Evolutionary conservation across 106 monocot genomes (phyloP), one percentile per base, ranked within the genome.

Genomic region (Acorus calamus): DNA sequence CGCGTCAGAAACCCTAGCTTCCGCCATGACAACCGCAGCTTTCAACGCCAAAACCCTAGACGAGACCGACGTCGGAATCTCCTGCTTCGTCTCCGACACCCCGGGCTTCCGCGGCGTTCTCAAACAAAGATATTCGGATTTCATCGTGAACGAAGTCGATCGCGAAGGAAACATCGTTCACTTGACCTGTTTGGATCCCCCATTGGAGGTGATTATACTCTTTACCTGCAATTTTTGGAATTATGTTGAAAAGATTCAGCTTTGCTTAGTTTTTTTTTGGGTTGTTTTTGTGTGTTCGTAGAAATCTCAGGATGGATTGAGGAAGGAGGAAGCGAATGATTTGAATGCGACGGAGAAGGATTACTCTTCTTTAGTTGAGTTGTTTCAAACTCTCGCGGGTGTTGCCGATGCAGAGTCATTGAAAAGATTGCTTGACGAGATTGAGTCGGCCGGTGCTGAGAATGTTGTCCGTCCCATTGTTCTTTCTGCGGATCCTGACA

Each of bases 81-180:
- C 66, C 60, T 98, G 98, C 85, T 98, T 61, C 81, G 75, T 88
- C 73, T 98, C 98, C 64, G 66, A 83, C 47, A 83, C 88, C 60
- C 88, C 88, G 43, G 98, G 98, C 69, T 98, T 98, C 83, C 80
- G 77, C 51, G 98, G 80, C 72, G 70, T 98, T 49, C 75, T 98
- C 54, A 98, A 98, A 59, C 98, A 98, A 56, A 73, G 93, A 71
- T 98, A 98, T 41, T 55, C 91, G 47, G 98, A 98, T 81, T 98
- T 98, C 75, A 85, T 98, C 55, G 98, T 98, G 5, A 83, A 86
- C 59, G 98, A 92, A 59, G 98, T 98, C 10, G 83, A 77, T 69
- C 59, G 44, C 41, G 83, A 92, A 12, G 92, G 81, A 47, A 81
- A 76, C 3, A 47, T 88, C 51, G 78, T 85, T 41, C 82, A 57